Conservation (phyloP, 1,139 yeast genomes). For the Kluyveromyces marxianus region DNA sequence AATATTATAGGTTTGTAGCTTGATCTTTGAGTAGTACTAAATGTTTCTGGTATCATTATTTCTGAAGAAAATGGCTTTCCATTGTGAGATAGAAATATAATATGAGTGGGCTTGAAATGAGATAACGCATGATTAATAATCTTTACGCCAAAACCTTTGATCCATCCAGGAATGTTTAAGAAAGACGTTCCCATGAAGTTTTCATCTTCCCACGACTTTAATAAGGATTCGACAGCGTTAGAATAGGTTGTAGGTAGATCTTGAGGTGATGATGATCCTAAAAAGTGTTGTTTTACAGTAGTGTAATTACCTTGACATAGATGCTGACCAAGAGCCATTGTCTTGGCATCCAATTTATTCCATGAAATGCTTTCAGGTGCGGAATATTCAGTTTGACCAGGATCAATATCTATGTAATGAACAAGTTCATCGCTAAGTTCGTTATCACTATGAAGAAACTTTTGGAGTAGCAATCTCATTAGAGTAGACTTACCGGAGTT, state of each 20-base stretch:
- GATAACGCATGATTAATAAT: slow-evolving; percentile 45
- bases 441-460: slow-evolving; percentile 19
- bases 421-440: slow-evolving; percentile 10
- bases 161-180: slow-evolving; percentile 89
- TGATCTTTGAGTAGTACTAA: slow-evolving; percentile 15
- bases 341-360: slow-evolving; percentile 13
- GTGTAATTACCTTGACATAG: slow-evolving; percentile 21
- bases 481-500: slow-evolving; percentile 83
- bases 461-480: slow-evolving; percentile 48
- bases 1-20: slow-evolving; percentile 17
- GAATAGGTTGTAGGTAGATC: slow-evolving; percentile 57
- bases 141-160: slow-evolving; percentile 78
- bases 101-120: slow-evolving; percentile 45
- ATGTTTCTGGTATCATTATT: slow-evolving; percentile 19
- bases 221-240: slow-evolving; percentile 38
- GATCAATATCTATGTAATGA: slow-evolving; percentile 67
- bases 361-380: slow-evolving; percentile 50
- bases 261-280: slow-evolving; percentile 72
- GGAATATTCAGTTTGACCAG: slow-evolving; percentile 83
- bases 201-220: slow-evolving; percentile 29
- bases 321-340: slow-evolving; percentile 19
- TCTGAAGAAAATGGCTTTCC: slow-evolving; percentile 23
- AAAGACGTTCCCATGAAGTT: slow-evolving; percentile 41
- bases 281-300: slow-evolving; percentile 37
- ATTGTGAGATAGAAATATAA: slow-evolving; percentile 42